Conservation (phyloP, 305 asterid genomes). For the Ajuga reptans region DNA sequence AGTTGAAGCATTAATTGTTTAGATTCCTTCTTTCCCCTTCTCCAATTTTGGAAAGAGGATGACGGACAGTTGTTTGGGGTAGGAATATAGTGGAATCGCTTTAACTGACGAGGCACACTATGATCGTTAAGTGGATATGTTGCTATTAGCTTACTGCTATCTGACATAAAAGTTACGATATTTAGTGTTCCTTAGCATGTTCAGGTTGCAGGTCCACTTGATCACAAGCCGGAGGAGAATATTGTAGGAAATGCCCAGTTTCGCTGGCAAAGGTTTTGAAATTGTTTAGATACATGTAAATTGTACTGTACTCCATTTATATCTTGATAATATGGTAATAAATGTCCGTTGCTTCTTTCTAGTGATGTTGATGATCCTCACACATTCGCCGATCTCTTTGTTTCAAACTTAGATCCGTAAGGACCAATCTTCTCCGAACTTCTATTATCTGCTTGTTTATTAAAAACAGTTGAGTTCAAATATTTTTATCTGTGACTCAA, state of each 20-base stretch:
- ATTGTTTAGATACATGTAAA: background rate
- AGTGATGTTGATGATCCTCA: conserved; percentile 78
- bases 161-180: background rate
- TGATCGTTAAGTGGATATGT: conserved; percentile 8
- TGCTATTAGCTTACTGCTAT: background rate
- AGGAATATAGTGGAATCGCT: background rate
- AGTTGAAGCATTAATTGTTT: background rate
- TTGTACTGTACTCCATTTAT: conserved; percentile 6
- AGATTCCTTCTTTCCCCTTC: background rate
- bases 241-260: conserved; percentile 72
- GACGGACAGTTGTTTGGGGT: background rate
- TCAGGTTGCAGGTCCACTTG: conserved; percentile 72
- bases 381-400: conserved; percentile 65
- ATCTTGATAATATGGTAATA: conserved; percentile 13
- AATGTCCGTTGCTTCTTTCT: conserved; percentile 21
- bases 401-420: conserved; percentile 81
- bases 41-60: background rate
- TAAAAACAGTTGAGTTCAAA: conserved; percentile 3
- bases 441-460: background rate
- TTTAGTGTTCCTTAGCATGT: conserved; percentile 49
- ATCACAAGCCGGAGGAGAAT: conserved; percentile 51
- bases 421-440: conserved; percentile 23
- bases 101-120: background rate
- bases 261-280: conserved; percentile 77
- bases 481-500: conserved; percentile 5